These are phyloP conservation scores for Candida schatavii DNA, from an alignment of 805 yeast genomes.

Conservation along the genomic window DNA sequence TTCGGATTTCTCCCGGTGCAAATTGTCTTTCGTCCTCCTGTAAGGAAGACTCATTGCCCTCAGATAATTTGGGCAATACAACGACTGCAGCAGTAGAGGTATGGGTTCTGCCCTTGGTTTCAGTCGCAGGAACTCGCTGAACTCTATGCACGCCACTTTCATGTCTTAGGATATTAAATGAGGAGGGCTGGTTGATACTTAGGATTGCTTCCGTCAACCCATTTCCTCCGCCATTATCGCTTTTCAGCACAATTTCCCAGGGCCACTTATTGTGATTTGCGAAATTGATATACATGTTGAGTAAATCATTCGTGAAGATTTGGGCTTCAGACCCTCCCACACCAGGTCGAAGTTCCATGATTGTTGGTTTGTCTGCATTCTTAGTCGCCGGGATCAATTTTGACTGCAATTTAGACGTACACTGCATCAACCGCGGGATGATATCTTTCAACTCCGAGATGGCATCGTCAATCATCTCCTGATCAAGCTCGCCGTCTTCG, in stretches of 20 bases:
- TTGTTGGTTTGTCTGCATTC: constrained; percentile 71
- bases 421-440: constrained; percentile 42
- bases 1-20: constrained; percentile 81
- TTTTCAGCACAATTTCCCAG: constrained; percentile 53
- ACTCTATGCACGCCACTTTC: constrained; percentile 98
- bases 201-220: constrained; percentile 79
- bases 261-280: constrained; percentile 70
- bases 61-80: constrained; percentile 79
- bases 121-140: constrained; percentile 91
- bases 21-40: constrained; percentile 63
- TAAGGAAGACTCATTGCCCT: constrained; percentile 47
- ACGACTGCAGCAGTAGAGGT: constrained; percentile 96
- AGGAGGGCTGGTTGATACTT: constrained; percentile 67
- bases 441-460: constrained; percentile 50
- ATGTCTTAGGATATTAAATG: constrained; percentile 68
- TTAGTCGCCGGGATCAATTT: constrained; percentile 73
- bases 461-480: constrained; percentile 54
- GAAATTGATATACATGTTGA: constrained; percentile 77
- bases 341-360: constrained; percentile 89
- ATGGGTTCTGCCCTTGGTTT: constrained; percentile 89
- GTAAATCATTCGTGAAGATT: constrained; percentile 75
- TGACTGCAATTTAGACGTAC: constrained; percentile 48
- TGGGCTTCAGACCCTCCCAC: constrained; percentile 95
- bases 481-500: constrained; percentile 38
- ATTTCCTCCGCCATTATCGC: constrained; percentile 54